Base-by-base conservation (phyloP, 495 filamentous ascomycete species). In the Darksidea phi region DNA sequence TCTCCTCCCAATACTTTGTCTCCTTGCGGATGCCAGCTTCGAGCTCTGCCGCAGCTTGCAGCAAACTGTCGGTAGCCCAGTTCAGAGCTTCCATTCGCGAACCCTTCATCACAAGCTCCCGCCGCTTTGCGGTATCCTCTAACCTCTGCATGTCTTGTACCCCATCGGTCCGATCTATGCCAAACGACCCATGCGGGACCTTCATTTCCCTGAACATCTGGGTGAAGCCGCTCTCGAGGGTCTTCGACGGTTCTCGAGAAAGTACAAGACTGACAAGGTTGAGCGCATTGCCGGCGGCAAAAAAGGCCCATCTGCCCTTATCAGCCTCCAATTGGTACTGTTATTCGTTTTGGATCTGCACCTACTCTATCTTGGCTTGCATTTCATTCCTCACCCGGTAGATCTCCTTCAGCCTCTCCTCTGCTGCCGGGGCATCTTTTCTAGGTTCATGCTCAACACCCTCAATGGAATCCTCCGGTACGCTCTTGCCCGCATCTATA, bases 211-310 rank as follows among this genome's bases (percentile, higher is more conserved):
- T 89, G 34, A 96, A 78, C 21, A 69, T 78, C 10, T 80, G 75
- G 12, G 86, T 91, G 63, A 97, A 82, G 26, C 88, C 87, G 32
- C 74, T 70, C 59, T 82, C 82, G 21, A 87, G 88, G 61, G 82
- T 82, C 38, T 81, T 80, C 3, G 88, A 86, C 1, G 79, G 76
- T 63, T 94, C 80, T 69, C 90, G 90, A 8, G 91, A 90, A 1
- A 95, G 77, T 1, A 96, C 75, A 10, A 96, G 82, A 12, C 94
- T 96, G 38, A 96, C 73, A 63, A 90, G 89, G 69, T 97, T 91
- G 49, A 96, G 82, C 2, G 84, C 82, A 24, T 85, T 76, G 69
- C 84, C 71, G 41, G 87, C 81, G 65, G 87, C 81, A 69, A 86
- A 82, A 37, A 85, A 79, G 5, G 90, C 90, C 66, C 51, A 54